Conservation (phyloP, 306 rosid species). For the Prunus armeniaca region DNA sequence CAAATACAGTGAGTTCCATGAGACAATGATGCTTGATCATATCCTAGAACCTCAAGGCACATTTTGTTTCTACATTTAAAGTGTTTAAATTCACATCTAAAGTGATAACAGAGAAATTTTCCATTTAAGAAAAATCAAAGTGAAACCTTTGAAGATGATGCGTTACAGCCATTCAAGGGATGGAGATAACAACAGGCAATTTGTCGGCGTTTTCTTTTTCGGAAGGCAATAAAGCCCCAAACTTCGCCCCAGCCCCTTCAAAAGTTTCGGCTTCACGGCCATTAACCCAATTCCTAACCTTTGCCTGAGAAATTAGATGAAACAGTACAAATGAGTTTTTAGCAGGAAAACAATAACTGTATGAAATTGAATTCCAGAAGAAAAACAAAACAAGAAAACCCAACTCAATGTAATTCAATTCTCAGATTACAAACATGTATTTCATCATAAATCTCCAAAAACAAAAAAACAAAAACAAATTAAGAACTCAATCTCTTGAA, state of each 20-base stretch:
- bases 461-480: not conserved
- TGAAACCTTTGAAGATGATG: slow-evolving; percentile 55
- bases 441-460: not conserved
- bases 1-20: not conserved
- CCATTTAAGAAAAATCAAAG: slow-evolving; percentile 5
- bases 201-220: slow-evolving; percentile 25
- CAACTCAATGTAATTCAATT: not conserved
- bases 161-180: slow-evolving; percentile 67
- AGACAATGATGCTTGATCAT: not conserved
- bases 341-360: not conserved
- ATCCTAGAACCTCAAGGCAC: not conserved
- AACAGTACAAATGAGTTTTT: not conserved
- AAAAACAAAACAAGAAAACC: not conserved
- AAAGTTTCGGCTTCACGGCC: slow-evolving; percentile 39
- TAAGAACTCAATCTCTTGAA: not conserved
- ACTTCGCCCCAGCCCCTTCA: slow-evolving; percentile 58
- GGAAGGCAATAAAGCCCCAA: slow-evolving; percentile 65
- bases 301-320: slow-evolving; percentile 44
- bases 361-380: not conserved
- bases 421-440: not conserved
- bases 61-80: not conserved
- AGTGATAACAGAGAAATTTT: not conserved
- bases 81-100: not conserved
- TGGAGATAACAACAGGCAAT: slow-evolving; percentile 43
- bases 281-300: slow-evolving; percentile 63